Base-by-base conservation (phyloP, 2,329 filamentous ascomycete species). In the Neopestalotiopsis rosae region DNA sequence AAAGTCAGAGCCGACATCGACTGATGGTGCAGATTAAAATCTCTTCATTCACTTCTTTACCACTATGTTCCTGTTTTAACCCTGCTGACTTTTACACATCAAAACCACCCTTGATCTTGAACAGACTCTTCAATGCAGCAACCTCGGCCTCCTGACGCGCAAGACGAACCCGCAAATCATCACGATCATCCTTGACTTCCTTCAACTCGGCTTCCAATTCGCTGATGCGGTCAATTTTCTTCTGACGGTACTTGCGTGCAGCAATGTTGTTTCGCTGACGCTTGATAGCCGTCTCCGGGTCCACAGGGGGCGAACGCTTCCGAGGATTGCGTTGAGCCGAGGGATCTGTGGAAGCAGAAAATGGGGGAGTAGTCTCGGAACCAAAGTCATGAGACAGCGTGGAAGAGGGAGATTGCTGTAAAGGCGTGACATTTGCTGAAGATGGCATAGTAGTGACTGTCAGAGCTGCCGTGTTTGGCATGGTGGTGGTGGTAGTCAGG, bases 191-290 rank as follows among this genome's bases (percentile, higher is more conserved):
- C 69, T 87, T 87, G 75, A 90, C 85, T 58, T 86, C 84, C 61
- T 85, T 85, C 57, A 93, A 80, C 24, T 88, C 85, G 9, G 81
- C 78, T 78, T 93, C 90, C 40, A 93, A 83, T 70, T 88, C 86
- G 32, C 80, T 81, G 77, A 92, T 88, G 70, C 90, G 88, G 73
- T 93, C 90, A 42, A 92, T 84, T 61, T 90, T 88, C 77, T 91
- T 91, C 77, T 93, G 90, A 32, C 91, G 88, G 76, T 92, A 93
- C 70, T 91, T 90, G 70, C 90, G 86, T 38, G 91, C 91, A n/a
- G 91, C 91, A 70, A 92, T 84, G 14, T 90, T 93, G 78, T 93
- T 93, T 70, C 88, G 87, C 70, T 88, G 87, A 34, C 91, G 89
- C 78, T 92, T 92, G 75, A 84, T 75, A 20, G 78, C 75, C 5